Base-by-base conservation (phyloP, 257 asterid genomes). In the Primulina eburnea region DNA sequence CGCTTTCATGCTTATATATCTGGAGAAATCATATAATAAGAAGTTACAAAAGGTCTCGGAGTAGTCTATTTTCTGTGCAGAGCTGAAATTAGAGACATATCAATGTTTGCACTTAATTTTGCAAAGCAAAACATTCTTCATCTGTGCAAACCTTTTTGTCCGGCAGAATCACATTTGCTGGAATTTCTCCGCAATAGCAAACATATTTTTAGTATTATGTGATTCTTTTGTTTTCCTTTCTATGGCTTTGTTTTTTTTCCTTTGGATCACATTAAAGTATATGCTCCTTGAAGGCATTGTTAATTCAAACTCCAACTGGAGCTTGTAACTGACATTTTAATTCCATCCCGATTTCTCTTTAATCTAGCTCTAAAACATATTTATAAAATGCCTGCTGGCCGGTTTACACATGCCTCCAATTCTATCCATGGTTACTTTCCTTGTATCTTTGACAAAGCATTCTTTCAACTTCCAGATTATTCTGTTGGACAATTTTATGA, bases 401-500 rank as follows among this genome's bases (percentile, higher is more conserved):
- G 30, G 32, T 33, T 8, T 35, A 52, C 33, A 17, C 26, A 28
- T 40, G 35, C 28, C 18, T 60, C 70, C 63, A 60, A 16, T 64
- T 17, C 40, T 20, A 18, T 0, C 24, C 68, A 33, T 26, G 64
- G 57, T 62, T 38, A n/a, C 66, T 60, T 35, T 75, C 37, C 9
- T 28, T 60, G 53, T 62, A 62, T 69, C 74, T 69, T 67, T 71
- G 64, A 33, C 21, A 11, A 17, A 14, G 35, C 5, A 10, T 9
- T 71, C 34, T 73, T 74, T 71, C 50, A 68, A 58, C 60, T 62
- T 73, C 70, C 84, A 92, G 98, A 93, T 7, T 93, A 93, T 79
- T 90, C 97, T n/a, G 96, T 84, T 78, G 99, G 96, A 62, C 74
- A 79, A 67, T 93, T 93, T 82, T 93, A 80, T 65, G 86, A 77